Base-by-base conservation (phyloP, 352 stramenopile species). In the Pythium folliculosum region DNA sequence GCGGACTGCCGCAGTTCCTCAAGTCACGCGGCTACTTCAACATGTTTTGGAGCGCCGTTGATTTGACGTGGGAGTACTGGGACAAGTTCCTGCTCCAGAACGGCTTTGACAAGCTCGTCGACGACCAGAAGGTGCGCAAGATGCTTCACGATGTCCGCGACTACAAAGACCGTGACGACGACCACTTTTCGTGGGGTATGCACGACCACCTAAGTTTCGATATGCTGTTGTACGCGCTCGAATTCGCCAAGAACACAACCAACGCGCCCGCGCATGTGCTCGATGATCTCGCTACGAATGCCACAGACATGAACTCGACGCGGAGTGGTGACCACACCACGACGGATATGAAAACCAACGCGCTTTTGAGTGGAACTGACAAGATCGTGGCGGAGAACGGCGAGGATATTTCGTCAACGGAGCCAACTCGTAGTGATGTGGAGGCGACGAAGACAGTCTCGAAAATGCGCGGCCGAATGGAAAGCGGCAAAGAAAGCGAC, bases 161-260 rank as follows among this genome's bases (percentile, higher is more conserved):
- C 10, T 82, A 89, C 67, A 80, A 83, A 64, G 87, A 87, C 56
- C 80, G 62, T 27, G 70, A 78, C 4, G 81, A 89, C 32, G 84
- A 92, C 35, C 80, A 86, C 50, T 88, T 89, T 43, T 84, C 74
- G 0, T 89, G 80, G 77, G 84, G 81, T 5, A 87, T 90, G 65
- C 84, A 92, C 58, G 84, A 92, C 65, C 70, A 90, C 30, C 62
- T 90, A 59, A 89, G 79, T 40, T 91, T 90, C 30, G 81, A 90
- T 30, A 90, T 91, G 81, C 68, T 90, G 17, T 35, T 91, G 59
- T 77, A 88, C 49, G 81, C 80, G 21, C 83, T 89, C 32, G 80
- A 91, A 51, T 65, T 71, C 22, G 73, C 77, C 35, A 69, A 72
- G 14, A 69, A 67, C 53, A 58, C 52, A 30, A 57, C 51, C 1